These are phyloP conservation scores for Phytophthora quininea DNA, from an alignment of 352 stramenopile species.

Conservation along the genomic window DNA sequence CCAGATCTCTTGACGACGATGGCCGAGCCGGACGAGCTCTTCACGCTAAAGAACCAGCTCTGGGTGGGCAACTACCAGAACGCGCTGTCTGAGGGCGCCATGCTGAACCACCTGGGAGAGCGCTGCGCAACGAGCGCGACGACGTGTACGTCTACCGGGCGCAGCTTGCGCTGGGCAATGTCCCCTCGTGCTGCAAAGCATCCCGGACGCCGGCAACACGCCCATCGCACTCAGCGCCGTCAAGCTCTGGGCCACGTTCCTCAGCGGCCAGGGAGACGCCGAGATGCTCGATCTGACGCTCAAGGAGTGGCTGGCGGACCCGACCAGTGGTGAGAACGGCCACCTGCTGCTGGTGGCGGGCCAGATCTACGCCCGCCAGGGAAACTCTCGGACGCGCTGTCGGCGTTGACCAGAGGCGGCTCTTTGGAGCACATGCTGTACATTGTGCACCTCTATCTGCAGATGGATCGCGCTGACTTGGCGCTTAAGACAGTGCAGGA, in stretches of 20 bases:
- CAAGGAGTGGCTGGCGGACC: conserved; percentile 89
- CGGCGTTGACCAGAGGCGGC: conserved; percentile 88
- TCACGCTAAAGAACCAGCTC: conserved; percentile 97
- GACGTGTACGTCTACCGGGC: conserved; percentile 95
- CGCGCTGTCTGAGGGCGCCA: conserved; percentile 90
- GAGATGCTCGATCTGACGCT: conserved; percentile 93
- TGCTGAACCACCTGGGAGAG: conserved; percentile 87
- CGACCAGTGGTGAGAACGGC: conserved; percentile 82
- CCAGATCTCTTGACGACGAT: conserved; percentile 37
- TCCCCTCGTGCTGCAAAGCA: conserved; percentile 85
- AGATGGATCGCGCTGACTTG: conserved; percentile 95
- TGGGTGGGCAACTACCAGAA: conserved; percentile 97
- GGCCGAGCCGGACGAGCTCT: conserved; percentile 96
- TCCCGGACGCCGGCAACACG: conserved; percentile 71
- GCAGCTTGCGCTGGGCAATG: conserved; percentile 91
- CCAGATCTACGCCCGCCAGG: conserved; percentile 93
- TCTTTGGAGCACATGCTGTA: conserved; percentile 95
- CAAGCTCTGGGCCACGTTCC: conserved; percentile 87
- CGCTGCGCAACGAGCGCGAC: conserved; percentile 92
- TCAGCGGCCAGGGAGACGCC: conserved; percentile 67
- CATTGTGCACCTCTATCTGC: conserved; percentile 87
- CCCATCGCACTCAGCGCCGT: conserved; percentile 84
- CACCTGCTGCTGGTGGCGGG: conserved; percentile 94
- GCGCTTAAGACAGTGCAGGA: conserved; percentile 87
- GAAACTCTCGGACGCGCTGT: conserved; percentile 95